Base-by-base conservation (phyloP, 2,329 filamentous ascomycete species). In the Colletotrichum musae region DNA sequence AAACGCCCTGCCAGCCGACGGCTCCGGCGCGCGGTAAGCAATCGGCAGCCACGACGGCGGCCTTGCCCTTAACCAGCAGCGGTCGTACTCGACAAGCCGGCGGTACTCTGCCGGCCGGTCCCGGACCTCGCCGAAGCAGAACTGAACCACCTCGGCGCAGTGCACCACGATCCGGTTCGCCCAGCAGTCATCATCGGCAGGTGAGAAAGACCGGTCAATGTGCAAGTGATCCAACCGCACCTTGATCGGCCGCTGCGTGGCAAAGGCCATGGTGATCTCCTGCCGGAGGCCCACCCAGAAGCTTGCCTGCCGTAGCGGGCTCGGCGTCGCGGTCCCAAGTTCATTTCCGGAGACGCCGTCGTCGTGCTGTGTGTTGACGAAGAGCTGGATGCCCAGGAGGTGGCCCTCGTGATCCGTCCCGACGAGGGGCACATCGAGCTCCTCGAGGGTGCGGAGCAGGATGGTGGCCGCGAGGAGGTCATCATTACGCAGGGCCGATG, bases 71-170 rank as follows among this genome's bases (percentile, higher is more conserved):
- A 80, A 73, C 88, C 88, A 89, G 24, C 79, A 77, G 39, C 80
- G 75, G 58, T 83, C 82, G 65, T 84, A 85, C 6, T 81, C 76
- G 12, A 83, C 77, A 13, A 90, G 77, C 26, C 81, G 79, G 6
- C 75, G 78, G 80, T 87, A 89, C 21, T 77, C 72, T 2, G 70
- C 66, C 43, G 74, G 70, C 68, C 70, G 51, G 59, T 77, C 70
- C 66, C 79, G 71, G 74, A 75, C 71, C 24, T 83, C 79, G 2
- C 84, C 83, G 72, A 91, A 91, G 74, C 89, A 92, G 73, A 86
- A 90, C 70, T 90, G 88, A 16, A 92, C 78, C 1, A 91, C 87
- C 70, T 91, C 88, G n/a, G 88, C 88, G 62, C 88, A 89, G 72
- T 89, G 86, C 3, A 89, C 84, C 0, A 92, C 84, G 16, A 89